phyloP scores from a whole-genome alignment of 352 stramenopile species.

The Globisporangium nagaii region DNA sequence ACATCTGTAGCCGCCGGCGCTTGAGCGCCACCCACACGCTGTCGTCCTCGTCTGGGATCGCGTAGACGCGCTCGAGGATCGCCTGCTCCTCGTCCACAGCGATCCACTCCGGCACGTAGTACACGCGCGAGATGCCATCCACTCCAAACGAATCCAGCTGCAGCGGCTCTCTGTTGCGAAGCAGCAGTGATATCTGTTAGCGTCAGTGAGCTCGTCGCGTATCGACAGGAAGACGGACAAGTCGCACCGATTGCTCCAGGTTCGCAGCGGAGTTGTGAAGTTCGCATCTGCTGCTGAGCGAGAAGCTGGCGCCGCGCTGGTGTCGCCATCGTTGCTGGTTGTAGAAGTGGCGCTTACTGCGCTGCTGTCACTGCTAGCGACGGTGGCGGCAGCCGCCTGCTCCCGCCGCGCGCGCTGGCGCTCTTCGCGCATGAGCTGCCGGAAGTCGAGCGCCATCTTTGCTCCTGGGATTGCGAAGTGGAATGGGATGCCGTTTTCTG shows the following conservation, averaged over 20 bases:
- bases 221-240: too few relatives aligned
- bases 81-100: slow-evolving; percentile 43
- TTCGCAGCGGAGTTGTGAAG: slow-evolving; percentile 8
- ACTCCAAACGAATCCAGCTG: slow-evolving; percentile 29
- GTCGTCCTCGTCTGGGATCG: slow-evolving; percentile 22
- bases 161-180: slow-evolving; percentile 16
- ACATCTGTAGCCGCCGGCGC: slow-evolving; percentile 62
- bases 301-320: neutral
- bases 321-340: slow-evolving; percentile 1
- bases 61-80: slow-evolving; percentile 55
- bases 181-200: neutral
- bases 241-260: slow-evolving; percentile 24
- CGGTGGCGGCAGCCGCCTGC: neutral
- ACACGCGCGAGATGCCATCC: slow-evolving; percentile 35
- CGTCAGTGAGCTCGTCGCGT: too few relatives aligned
- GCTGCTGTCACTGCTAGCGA: neutral
- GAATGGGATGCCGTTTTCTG: slow-evolving; percentile 8
- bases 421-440: slow-evolving; percentile 43
- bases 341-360: neutral
- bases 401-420: slow-evolving; percentile 28
- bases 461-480: neutral
- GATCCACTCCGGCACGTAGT: slow-evolving; percentile 66
- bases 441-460: slow-evolving; percentile 34
- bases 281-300: neutral
- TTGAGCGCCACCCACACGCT: slow-evolving; percentile 57